A percentile compares a stretch with the other conserved stretches of the same genome.
Evolutionary conservation across 2,329 filamentous ascomycete genomes (phyloP).

Genomic region (Alternaria tenuissima): DNA sequence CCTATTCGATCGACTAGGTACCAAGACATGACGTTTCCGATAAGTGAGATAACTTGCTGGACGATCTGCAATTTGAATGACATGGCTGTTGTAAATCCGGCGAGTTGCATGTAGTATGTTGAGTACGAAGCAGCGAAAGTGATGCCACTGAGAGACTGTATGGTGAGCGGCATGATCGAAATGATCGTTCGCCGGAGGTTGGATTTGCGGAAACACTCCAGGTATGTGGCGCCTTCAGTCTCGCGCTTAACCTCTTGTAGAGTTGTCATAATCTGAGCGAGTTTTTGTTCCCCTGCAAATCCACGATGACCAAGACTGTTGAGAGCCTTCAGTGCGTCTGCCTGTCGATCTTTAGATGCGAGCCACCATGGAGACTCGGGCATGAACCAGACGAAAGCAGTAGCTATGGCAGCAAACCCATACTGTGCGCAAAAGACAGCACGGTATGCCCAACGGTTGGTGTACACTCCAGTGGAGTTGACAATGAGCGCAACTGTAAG

Average conservation of each 20-base stretch:
- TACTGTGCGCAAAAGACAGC: slow-evolving; percentile 54
- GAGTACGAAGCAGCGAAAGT: slow-evolving; percentile 40
- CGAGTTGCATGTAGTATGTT: slow-evolving; percentile 56
- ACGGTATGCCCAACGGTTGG: slow-evolving; percentile 54
- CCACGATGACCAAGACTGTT: slow-evolving; percentile 29
- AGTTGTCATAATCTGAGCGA: slow-evolving; percentile 39
- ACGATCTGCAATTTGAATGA: slow-evolving; percentile 57
- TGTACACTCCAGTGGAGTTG: slow-evolving; percentile 47
- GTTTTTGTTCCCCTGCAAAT: slow-evolving; percentile 24
- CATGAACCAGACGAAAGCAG: slow-evolving; percentile 34
- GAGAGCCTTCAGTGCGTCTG: slow-evolving; percentile 59
- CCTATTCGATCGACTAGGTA: slow-evolving; percentile 78
- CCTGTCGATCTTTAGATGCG: slow-evolving; percentile 67
- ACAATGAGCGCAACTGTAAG: slow-evolving; percentile 46
- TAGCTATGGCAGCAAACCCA: slow-evolving; percentile 50
- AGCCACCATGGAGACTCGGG: slow-evolving; percentile 70
- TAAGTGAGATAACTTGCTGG: slow-evolving; percentile 63
- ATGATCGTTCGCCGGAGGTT: slow-evolving; percentile 80
- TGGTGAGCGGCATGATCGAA: slow-evolving; percentile 57
- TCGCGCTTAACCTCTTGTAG: slow-evolving; percentile 48
- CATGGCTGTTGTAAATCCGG: slow-evolving; percentile 49
- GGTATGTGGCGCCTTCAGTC: slow-evolving; percentile 70
- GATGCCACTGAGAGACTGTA: slow-evolving; percentile 49
- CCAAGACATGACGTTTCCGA: slow-evolving; percentile 77
- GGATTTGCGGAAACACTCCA: slow-evolving; percentile 81